Percentiles rank a stretch among this genome's conserved stretches.
Evolutionary conservation across 1,284 basidiomycete genomes (phyloP).

Genomic region (Boletus smithii): DNA sequence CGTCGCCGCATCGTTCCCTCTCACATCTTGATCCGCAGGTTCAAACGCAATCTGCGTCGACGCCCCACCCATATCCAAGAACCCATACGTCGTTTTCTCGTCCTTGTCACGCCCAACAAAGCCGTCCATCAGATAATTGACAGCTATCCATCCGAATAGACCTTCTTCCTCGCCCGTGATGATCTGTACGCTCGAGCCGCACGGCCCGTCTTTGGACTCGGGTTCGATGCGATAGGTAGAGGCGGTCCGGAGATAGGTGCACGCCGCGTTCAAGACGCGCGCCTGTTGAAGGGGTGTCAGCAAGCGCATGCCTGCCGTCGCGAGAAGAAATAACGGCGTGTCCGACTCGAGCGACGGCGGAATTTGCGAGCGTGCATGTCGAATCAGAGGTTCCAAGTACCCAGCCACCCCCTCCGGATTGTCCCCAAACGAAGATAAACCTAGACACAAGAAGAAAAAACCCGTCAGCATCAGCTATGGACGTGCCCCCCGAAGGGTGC

Average conservation of each 20-base stretch:
- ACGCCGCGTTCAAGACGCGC: constrained; percentile 72
- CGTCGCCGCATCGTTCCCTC: constrained; percentile 51
- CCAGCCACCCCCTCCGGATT: constrained; percentile 65
- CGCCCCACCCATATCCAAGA: constrained; percentile 98
- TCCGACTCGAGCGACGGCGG: constrained; percentile 79
- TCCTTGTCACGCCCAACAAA: constrained; percentile 64
- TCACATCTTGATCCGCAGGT: constrained; percentile 52
- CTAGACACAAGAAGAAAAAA: constrained; percentile 40
- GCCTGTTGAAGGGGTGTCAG: constrained; percentile 69
- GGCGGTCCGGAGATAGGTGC: constrained; percentile 69
- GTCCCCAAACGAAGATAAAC: constrained; percentile 81
- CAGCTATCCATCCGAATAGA: constrained; percentile 96
- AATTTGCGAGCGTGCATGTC: constrained; percentile 80
- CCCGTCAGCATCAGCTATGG: not conserved
- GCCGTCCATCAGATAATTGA: constrained; percentile 99
- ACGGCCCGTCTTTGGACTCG: constrained; percentile 66
- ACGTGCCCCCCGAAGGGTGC: too few species aligned
- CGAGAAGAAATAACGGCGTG: constrained; percentile 92
- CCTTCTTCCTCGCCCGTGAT: constrained; percentile 99
- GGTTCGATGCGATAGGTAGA: constrained; percentile 75
- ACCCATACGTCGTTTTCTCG: constrained; percentile 85
- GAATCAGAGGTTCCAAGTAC: constrained; percentile 82
- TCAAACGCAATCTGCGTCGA: constrained; percentile 99
- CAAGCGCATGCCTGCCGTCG: constrained; percentile 97
- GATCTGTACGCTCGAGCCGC: constrained; percentile 87